Base-by-base conservation (phyloP, 2,329 filamentous ascomycete species). In the Clonostachys rosea region DNA sequence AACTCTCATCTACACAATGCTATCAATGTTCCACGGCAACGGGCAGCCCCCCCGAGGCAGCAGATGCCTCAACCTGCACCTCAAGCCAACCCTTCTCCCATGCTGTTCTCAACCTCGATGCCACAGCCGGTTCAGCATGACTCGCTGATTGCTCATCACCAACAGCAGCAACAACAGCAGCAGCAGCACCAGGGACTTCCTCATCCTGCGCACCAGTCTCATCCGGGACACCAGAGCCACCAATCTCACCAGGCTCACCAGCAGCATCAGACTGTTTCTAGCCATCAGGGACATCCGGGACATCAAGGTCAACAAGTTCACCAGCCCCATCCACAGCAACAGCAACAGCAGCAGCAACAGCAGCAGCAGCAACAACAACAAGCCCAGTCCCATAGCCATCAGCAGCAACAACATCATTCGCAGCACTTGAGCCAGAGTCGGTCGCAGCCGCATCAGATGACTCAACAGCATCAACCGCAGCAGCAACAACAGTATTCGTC, bases 1-100 rank as follows among this genome's bases (percentile, higher is more conserved):
- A 69, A 67, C 48, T 58, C 67, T 45, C 75, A 75, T 55, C 60
- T 71, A 42, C 64, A 73, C 48, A 73, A 74, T 55, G 68, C 74
- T 40, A 69, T 75, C 52, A 67, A 67, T 50, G 64, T 71, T 49
- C 64, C 71, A 49, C 65, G 70, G 44, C 66, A 74, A 56, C 74
- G 68, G 54, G 69, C 62, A 40, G 71, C 68, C 20, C 70, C 65
- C 40, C 65, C 66, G 50, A 69, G 67, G 50, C 76, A 68, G 54
- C 69, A 71, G 64, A 74, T 75, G 63, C 64, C 59, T 52, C 60
- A 65, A 61, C 65, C 67, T 57, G 60, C 63, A 53, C 59, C 68
- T 40, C 64, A 67, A 54, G 52, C 64, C 13, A 64, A 64, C 42
- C 59, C 62, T 34, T 59, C 64, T 24, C 60, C 66, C 13, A 66